Evolutionary conservation across 2,329 filamentous ascomycete genomes (phyloP).

Genomic region (Fusarium sp.): DNA sequence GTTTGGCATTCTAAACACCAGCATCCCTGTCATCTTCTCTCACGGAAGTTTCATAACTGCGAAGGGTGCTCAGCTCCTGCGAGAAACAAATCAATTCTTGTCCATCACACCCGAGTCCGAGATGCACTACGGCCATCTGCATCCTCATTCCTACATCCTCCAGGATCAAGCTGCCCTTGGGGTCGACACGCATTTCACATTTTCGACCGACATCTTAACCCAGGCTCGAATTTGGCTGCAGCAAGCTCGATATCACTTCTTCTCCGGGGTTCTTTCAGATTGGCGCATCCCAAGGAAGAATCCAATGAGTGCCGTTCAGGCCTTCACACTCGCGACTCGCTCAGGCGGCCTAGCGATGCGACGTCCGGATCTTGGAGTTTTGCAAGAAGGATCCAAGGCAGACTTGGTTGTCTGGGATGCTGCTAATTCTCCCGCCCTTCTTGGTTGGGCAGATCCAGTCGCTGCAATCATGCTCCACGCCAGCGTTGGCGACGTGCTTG

Average conservation of each 20-base stretch:
- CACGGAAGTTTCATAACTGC: slow-evolving; percentile 64
- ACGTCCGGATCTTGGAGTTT: slow-evolving; percentile 65
- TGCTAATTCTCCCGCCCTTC: slow-evolving; percentile 60
- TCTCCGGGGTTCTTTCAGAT: slow-evolving; percentile 54
- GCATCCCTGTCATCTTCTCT: slow-evolving; percentile 66
- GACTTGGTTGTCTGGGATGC: slow-evolving; percentile 70
- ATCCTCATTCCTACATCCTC: slow-evolving; percentile 59
- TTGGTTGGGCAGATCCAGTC: slow-evolving; percentile 70
- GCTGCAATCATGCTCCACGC: slow-evolving; percentile 71
- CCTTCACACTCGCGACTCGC: slow-evolving; percentile 69
- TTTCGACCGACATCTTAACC: slow-evolving; percentile 64
- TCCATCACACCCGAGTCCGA: slow-evolving; percentile 73
- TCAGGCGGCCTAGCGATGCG: slow-evolving; percentile 67
- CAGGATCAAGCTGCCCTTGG: slow-evolving; percentile 69
- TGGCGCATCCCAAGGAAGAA: slow-evolving; percentile 63
- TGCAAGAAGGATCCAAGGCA: slow-evolving; percentile 66
- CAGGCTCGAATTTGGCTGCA: slow-evolving; percentile 72
- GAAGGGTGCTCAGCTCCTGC: slow-evolving; percentile 59
- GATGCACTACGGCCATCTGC: slow-evolving; percentile 71
- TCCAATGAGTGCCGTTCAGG: slow-evolving; percentile 69
- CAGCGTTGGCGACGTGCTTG: slow-evolving; percentile 66
- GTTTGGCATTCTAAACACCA: slow-evolving; percentile 59
- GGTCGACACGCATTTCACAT: slow-evolving; percentile 70
- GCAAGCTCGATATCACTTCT: slow-evolving; percentile 57
- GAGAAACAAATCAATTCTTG: slow-evolving; percentile 66